Conservation (phyloP, 495 filamentous ascomycete genomes). For the Penicillium atrosanguineum region DNA sequence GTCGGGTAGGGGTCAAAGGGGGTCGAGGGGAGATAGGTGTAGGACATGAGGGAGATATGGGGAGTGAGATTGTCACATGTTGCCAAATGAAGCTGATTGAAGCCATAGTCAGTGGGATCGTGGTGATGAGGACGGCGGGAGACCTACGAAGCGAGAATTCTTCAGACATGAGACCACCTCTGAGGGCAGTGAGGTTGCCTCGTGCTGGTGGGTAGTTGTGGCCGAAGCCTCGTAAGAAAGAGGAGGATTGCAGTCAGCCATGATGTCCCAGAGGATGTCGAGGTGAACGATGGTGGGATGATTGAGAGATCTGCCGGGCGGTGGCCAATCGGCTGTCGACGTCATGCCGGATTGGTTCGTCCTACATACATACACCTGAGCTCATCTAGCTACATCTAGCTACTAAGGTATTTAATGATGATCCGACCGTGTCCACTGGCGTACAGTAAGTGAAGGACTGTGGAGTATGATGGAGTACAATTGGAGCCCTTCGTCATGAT, state of each 20-base stretch:
- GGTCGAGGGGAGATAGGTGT: slow-evolving; percentile 88
- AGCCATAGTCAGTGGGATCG: slow-evolving; percentile 3
- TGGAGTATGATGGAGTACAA: neutral
- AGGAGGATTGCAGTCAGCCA: slow-evolving; percentile 54
- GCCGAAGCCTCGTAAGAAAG: slow-evolving; percentile 74
- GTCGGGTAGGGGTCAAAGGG: slow-evolving; percentile 69
- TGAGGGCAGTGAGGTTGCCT: slow-evolving; percentile 65
- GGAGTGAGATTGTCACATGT: slow-evolving; percentile 80
- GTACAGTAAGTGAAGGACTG: neutral
- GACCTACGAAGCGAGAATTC: slow-evolving; percentile 86
- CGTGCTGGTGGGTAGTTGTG: slow-evolving; percentile 65
- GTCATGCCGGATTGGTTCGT: slow-evolving; percentile 8
- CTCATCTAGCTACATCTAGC: neutral
- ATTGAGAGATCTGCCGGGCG: slow-evolving; percentile 12
- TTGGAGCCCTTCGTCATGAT: slow-evolving; percentile 20
- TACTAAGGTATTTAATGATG: neutral
- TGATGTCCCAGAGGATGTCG: slow-evolving; percentile 18
- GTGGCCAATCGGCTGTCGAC: slow-evolving; percentile 11
- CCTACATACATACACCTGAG: neutral
- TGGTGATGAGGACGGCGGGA: neutral
- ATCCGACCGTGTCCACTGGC: neutral
- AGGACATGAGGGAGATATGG: slow-evolving; percentile 98
- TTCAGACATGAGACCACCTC: slow-evolving; percentile 89
- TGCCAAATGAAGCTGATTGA: slow-evolving; percentile 81
- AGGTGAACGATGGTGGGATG: slow-evolving; percentile 8